A percentile compares a stretch with the other conserved stretches of the same genome.
Conservation (phyloP, 345 rosid genomes). For the Arabidopsis arenosa region DNA sequence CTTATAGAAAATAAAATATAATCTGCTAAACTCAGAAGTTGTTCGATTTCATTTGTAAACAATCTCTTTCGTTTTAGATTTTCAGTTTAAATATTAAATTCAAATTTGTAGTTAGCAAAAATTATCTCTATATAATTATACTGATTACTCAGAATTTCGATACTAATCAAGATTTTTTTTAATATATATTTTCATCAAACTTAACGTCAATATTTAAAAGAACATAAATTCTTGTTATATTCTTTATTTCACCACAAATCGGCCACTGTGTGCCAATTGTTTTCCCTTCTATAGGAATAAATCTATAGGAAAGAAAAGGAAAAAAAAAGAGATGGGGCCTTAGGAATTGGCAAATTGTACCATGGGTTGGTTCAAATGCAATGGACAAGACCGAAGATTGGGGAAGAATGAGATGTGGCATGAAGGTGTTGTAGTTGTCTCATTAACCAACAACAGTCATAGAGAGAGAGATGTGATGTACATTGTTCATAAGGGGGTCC, state of each 20-base stretch:
- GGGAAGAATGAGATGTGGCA: constrained; percentile 53
- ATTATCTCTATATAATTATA: background rate
- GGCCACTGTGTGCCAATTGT: constrained; percentile 26
- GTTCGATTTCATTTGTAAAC: background rate
- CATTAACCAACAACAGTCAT: constrained; percentile 49
- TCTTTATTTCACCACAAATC: background rate
- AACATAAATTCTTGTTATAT: background rate
- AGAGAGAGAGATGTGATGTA: constrained; percentile 42
- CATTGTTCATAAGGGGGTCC: constrained; percentile 46
- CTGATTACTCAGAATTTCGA: background rate
- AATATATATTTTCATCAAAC: background rate
- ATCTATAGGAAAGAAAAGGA: background rate
- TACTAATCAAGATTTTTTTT: background rate
- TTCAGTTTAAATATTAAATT: no score
- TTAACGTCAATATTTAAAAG: no score
- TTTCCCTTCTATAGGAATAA: background rate
- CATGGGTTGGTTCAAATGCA: constrained; percentile 43
- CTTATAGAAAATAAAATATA: no score
- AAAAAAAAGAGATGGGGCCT: constrained; percentile 30
- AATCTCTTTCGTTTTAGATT: no score
- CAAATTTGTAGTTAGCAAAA: background rate
- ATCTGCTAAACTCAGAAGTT: no score
- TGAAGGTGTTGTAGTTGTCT: constrained; percentile 52
- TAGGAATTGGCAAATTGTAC: constrained; percentile 46
- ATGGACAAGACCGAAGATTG: constrained; percentile 50